phyloP scores from a whole-genome alignment of 371 early-diverging fungal genomes.

The Chytridiales sp. region DNA sequence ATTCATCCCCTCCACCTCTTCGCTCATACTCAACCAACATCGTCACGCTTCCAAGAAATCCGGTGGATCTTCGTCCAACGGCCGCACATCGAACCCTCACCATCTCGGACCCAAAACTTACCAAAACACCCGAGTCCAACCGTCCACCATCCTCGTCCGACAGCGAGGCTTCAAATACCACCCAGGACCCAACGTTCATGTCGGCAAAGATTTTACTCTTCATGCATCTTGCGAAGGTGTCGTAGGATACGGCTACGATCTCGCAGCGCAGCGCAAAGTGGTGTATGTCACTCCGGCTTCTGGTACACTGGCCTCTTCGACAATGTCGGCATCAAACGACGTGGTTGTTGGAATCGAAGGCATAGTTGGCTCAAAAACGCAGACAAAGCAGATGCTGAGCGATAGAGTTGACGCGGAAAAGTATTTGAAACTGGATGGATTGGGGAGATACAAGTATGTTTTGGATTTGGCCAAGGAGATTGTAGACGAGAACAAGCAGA shows the following conservation, averaged over 20 bases:
- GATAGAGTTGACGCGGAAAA: conserved; percentile 33
- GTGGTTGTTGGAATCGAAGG: conserved; percentile 29
- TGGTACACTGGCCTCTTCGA: too few species aligned
- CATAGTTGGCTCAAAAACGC: conserved; percentile 26
- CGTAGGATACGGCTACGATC: conserved; percentile 77
- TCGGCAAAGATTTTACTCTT: conserved; percentile 89
- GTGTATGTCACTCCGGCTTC: conserved; percentile 69
- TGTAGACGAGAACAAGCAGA: conserved; percentile 20
- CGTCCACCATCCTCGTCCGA: conserved; percentile 60
- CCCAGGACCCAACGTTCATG: conserved; percentile 70
- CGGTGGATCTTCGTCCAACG: conserved; percentile 84
- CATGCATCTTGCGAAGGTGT: conserved; percentile 80
- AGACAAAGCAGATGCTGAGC: conserved; percentile 36
- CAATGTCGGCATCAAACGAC: too few species aligned
- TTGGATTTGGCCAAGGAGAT: conserved; percentile 32
- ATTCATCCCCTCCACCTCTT: too few species aligned
- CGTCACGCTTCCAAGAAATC: conserved; percentile 90
- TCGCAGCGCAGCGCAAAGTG: conserved; percentile 69
- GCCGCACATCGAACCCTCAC: conserved; percentile 90
- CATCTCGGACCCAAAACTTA: conserved; percentile 89
- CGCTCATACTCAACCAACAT: too few species aligned
- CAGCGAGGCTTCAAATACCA: conserved; percentile 79
- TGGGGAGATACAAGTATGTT: conserved; percentile 34
- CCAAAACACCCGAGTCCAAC: conserved; percentile 59
- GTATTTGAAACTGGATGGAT: conserved; percentile 34